Evolutionary conservation across 192 early-diverging fungal genomes (phyloP), one percentile per base, ranked within the genome.

Genomic region (Entophlyctis luteolus): DNA sequence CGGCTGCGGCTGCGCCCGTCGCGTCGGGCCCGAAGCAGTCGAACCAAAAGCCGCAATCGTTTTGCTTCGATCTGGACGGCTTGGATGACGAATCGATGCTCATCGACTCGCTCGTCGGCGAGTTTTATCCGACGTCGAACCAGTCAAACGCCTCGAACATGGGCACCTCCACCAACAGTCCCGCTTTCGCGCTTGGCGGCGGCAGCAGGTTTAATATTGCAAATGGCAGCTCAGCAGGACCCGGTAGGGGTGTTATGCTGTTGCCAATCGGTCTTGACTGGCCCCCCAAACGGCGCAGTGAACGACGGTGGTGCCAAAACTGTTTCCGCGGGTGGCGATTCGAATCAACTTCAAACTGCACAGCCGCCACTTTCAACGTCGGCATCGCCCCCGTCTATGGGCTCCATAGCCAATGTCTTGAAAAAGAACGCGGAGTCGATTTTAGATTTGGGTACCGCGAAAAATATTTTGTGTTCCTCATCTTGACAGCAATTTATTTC

Each of bases 41-140:
- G 39, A 16, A n/a, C 18, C 52, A 53, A 28, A 18, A 28, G 20
- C n/a, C 52, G 27, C 52, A 23, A 18, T 53, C 52, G 52, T 83
- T 86, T 70, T 54, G 76, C 27, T 67, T 79, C 32, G 79, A 80
- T 45, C 48, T 63, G 37, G 65, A 35, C 60, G 62, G 27, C 28
- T 48, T 55, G 25, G 50, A 68, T 20, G 65, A 60, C 57, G 73
- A 79, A 48, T 36, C 74, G 2, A 47, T 48, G 6, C 38, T 62
- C 23, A 66, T 59, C 52, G 62, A 63, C 32, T 63, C 62, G 27
- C 62, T 63, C 39, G 67, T 49, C 22, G 49, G 45, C 50, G 71
- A 55, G 45, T 46, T 23, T 28, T 45, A 12, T 45, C 42, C n/a
- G 42, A 28, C 6, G 6, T 52, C 50, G 22, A 52, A 52, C 27